These are phyloP conservation scores for Clavariopsis aquatica DNA, from an alignment of 495 filamentous ascomycete genomes.

Conservation along the genomic window DNA sequence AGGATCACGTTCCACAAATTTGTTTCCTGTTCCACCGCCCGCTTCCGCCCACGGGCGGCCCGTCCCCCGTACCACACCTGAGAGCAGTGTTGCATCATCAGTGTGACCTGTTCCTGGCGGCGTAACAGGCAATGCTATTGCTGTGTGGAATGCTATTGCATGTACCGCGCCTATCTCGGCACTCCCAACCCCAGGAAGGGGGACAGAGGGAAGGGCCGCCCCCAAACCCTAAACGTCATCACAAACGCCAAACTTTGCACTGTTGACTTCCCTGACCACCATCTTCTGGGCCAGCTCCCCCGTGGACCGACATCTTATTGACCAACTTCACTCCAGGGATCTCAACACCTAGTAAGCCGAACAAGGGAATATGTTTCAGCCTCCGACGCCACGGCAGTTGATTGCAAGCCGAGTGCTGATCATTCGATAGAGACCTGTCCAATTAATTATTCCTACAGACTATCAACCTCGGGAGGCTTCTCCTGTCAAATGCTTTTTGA, in stretches of 20 bases:
- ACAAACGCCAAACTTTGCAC: no score
- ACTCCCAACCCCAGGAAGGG: no score
- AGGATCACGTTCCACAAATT: not conserved
- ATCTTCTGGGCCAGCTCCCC: no score
- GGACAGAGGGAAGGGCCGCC: no score
- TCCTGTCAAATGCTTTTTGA: no score
- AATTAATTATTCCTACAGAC: no score
- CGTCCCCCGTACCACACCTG: not conserved
- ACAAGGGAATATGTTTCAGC: not conserved
- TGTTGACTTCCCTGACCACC: no score
- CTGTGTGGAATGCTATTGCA: no score
- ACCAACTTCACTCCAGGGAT: not conserved
- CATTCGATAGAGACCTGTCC: not conserved
- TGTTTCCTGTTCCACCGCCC: not conserved
- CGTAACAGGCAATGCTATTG: not conserved
- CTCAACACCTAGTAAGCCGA: not conserved
- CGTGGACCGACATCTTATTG: not conserved
- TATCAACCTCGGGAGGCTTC: no score
- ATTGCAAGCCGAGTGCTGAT: not conserved
- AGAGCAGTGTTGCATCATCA: not conserved
- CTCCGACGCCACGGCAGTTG: not conserved
- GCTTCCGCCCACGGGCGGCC: not conserved
- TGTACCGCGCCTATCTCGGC: no score
- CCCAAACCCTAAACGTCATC: no score
- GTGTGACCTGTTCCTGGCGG: not conserved